These are phyloP conservation scores for Nicotiana tomentosiformis DNA, from an alignment of 257 asterid species.

Conservation along the genomic window DNA sequence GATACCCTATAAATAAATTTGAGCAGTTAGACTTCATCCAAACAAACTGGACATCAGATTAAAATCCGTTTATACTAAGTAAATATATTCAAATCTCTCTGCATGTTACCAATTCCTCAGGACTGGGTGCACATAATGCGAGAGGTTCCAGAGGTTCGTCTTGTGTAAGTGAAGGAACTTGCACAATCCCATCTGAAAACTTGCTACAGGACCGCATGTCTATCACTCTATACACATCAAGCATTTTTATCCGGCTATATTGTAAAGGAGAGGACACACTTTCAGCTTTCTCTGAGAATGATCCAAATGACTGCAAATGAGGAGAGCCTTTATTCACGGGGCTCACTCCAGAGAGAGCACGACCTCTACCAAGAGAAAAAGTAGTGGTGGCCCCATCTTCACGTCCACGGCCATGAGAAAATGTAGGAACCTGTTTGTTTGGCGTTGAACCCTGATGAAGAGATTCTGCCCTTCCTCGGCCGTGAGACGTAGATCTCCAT, in stretches of 20 bases:
- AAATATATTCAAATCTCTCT: neutral
- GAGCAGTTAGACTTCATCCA: slow-evolving; percentile 13
- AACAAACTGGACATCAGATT: neutral
- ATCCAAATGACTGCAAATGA: slow-evolving; percentile 38
- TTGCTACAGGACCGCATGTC: slow-evolving; percentile 38
- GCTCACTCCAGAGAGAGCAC: slow-evolving; percentile 39
- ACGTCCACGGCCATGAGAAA: slow-evolving; percentile 75
- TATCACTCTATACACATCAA: slow-evolving; percentile 61
- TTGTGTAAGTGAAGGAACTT: slow-evolving; percentile 68
- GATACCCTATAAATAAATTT: slow-evolving; percentile 43
- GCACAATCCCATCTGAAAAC: slow-evolving; percentile 40
- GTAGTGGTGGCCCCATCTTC: slow-evolving; percentile 48
- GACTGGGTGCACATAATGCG: slow-evolving; percentile 55
- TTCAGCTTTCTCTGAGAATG: slow-evolving; percentile 52
- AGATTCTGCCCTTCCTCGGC: slow-evolving; percentile 77
- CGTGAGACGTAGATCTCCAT: slow-evolving; percentile 71
- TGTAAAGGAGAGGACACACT: slow-evolving; percentile 29
- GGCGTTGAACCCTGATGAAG: slow-evolving; percentile 38
- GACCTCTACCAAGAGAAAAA: slow-evolving; percentile 65
- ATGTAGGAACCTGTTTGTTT: slow-evolving; percentile 52
- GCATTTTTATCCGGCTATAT: slow-evolving; percentile 63
- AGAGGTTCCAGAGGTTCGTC: slow-evolving; percentile 75
- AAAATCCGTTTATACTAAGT: slow-evolving; percentile 4
- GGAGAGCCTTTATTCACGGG: slow-evolving; percentile 28
- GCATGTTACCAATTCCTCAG: slow-evolving; percentile 70